Conservation (phyloP, 345 rosid genomes). For the Pugionium cornutum region DNA sequence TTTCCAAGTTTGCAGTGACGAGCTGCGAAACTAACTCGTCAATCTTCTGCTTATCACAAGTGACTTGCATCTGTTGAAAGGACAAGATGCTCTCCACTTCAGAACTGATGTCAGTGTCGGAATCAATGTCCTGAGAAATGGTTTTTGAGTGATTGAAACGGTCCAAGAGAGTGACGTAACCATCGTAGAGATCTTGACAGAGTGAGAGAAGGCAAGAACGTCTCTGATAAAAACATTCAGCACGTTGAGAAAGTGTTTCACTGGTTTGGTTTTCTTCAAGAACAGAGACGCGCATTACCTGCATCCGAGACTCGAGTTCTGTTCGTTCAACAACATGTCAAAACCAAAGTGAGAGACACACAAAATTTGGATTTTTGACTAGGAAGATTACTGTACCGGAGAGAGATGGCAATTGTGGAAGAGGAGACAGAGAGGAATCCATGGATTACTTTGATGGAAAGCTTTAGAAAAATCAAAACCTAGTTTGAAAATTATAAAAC, state of each 20-base stretch:
- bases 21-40: slow-evolving; percentile 45
- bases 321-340: background rate
- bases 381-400: slow-evolving; percentile 13
- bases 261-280: slow-evolving; percentile 32
- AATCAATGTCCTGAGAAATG: too few relatives aligned
- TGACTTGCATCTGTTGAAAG: slow-evolving; percentile 23
- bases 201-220: slow-evolving; percentile 59
- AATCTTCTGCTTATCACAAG: slow-evolving; percentile 4
- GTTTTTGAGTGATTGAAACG: slow-evolving; percentile 21
- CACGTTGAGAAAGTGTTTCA: slow-evolving; percentile 57
- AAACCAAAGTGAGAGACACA: background rate
- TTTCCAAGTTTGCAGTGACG: slow-evolving; percentile 51
- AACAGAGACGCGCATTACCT: slow-evolving; percentile 25
- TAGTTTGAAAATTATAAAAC: background rate
- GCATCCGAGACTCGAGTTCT: slow-evolving; percentile 36
- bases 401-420: slow-evolving; percentile 25
- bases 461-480: slow-evolving; percentile 6
- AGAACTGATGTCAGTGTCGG: slow-evolving; percentile 15
- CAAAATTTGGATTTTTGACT: too few relatives aligned
- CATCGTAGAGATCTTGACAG: slow-evolving; percentile 59
- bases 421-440: slow-evolving; percentile 27
- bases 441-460: background rate
- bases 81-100: slow-evolving; percentile 22
- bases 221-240: slow-evolving; percentile 58
- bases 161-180: slow-evolving; percentile 47